Base-by-base conservation (phyloP, 257 asterid genomes). In the Nicotiana obtusifolia region DNA sequence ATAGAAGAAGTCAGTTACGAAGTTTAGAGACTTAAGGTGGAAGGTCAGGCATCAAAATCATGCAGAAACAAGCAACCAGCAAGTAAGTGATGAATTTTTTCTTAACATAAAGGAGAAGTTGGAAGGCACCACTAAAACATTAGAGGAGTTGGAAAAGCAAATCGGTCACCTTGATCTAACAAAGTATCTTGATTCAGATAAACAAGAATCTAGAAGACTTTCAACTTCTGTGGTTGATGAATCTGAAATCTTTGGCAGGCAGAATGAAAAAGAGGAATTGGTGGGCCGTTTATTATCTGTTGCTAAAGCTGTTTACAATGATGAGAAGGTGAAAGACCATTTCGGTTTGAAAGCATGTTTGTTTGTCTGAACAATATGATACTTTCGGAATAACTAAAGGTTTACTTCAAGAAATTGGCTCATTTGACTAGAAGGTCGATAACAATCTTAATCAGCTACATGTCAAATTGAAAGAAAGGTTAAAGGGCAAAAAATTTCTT, bases 301-400 rank as follows among this genome's bases (percentile, higher is more conserved):
- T 66, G 91, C 94, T 71, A 91, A 90, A 77, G 77, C 83, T 1
- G 90, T 88, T 59, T 90, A 86, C 64, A 88, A 90, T 59, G 91
- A 90, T 76, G 75, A 49, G 54, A 71, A 4, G 31, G 85, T 90
- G 61, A 86, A 35, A 82, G 14, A 78, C 16, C 80, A 83, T 68
- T 92, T 92, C 20, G 84, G 76, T 22, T 83, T 68, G 69, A 76
- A 85, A 82, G 91, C 86, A 41, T 90, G 97, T 94, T 85, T 84
- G 20, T 88, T 92, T 92, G 13, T 84, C 92, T 24, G 88, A 86
- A 71, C 83, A 61, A 20, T 92, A 89, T 82, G 89, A 91, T 65
- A 84, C 89, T 59, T 1, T 82, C 59, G 83, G 84, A 9, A 88
- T 90, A 81, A 90, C 93, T 57, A 87, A 83, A 81, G 87, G 83